Evolutionary conservation across 129 eudicot genomes (phyloP).

Genomic region (Mikania micrantha): DNA sequence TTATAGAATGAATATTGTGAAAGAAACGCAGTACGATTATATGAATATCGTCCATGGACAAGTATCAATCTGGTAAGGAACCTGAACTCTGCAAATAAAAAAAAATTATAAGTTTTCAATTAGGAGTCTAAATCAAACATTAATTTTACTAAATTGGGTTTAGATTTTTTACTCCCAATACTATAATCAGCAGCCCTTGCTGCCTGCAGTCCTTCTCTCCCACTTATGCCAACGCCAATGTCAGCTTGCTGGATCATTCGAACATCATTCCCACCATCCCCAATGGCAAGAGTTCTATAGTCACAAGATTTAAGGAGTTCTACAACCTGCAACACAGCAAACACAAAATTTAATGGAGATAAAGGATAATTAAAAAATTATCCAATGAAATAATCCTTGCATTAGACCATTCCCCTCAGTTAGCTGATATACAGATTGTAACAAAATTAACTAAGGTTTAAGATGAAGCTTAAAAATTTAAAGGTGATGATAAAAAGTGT

Average conservation of each 20-base stretch:
- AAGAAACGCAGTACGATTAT: constrained; percentile 92
- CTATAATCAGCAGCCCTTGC: constrained; percentile 99
- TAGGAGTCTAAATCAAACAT: not conserved
- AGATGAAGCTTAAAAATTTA: not conserved
- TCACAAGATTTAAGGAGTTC: constrained; percentile 87
- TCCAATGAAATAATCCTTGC: not conserved
- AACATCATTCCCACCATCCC: constrained; percentile 99
- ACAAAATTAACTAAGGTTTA: not conserved
- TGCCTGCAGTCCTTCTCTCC: constrained; percentile 97
- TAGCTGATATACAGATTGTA: not conserved
- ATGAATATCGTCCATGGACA: constrained; percentile 97
- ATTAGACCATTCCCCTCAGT: not conserved
- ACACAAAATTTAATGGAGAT: not conserved
- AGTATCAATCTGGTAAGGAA: constrained; percentile 86
- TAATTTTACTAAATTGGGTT: not conserved
- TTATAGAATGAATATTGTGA: constrained; percentile 94
- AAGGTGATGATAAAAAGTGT: constrained; percentile 3
- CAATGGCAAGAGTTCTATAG: constrained; percentile 90
- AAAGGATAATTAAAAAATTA: not conserved
- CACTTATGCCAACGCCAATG: constrained; percentile 99
- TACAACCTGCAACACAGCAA: constrained; percentile 55
- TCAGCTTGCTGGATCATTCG: constrained; percentile 99
- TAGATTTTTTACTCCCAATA: constrained; percentile 79
- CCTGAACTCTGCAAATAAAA: constrained; percentile 79
- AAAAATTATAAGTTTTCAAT: not conserved